These are phyloP conservation scores for Penicillium alfredii DNA, from an alignment of 495 filamentous ascomycete genomes.

Conservation along the genomic window DNA sequence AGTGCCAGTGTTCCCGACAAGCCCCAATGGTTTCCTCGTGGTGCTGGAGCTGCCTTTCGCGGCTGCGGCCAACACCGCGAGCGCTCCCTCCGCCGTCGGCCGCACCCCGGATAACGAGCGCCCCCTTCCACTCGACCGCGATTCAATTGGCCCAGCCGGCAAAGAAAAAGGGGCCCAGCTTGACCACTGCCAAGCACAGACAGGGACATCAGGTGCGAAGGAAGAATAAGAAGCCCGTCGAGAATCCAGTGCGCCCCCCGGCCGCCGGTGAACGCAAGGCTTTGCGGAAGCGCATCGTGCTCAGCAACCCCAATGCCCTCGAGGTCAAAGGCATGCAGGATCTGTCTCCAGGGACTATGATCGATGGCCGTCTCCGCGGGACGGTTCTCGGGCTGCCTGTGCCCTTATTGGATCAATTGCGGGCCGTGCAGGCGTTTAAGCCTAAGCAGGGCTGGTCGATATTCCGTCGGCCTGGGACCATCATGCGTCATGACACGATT, in stretches of 20 bases:
- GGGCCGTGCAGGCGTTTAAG: slow-evolving; percentile 83
- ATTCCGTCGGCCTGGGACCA: slow-evolving; percentile 70
- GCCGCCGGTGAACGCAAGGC: slow-evolving; percentile 77
- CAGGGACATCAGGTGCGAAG: slow-evolving; percentile 40
- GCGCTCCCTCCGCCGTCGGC: slow-evolving; percentile 30
- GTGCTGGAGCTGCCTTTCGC: slow-evolving; percentile 62
- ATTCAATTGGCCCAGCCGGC: slow-evolving; percentile 33
- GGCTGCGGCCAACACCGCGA: slow-evolving; percentile 45
- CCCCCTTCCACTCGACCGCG: slow-evolving; percentile 42
- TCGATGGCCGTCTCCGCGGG: slow-evolving; percentile 50
- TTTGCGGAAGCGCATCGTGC: slow-evolving; percentile 76
- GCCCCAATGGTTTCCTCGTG: slow-evolving; percentile 60
- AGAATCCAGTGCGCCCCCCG: slow-evolving; percentile 47
- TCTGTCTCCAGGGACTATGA: slow-evolving; percentile 50
- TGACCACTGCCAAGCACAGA: slow-evolving; percentile 28
- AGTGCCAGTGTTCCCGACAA: slow-evolving; percentile 28
- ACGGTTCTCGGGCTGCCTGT: slow-evolving; percentile 63
- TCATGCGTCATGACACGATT: slow-evolving; percentile 70
- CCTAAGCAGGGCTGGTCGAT: slow-evolving; percentile 80
- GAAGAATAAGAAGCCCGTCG: slow-evolving; percentile 39
- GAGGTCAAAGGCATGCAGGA: slow-evolving; percentile 60
- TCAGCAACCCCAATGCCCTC: slow-evolving; percentile 90
- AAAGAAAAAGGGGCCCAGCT: slow-evolving; percentile 31
- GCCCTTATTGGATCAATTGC: slow-evolving; percentile 68
- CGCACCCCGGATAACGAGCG: slow-evolving; percentile 29